A percentile compares a stretch with the other conserved stretches of the same genome.
Conservation (phyloP, 1,284 basidiomycete species). For the Fomitopsis palustris region DNA sequence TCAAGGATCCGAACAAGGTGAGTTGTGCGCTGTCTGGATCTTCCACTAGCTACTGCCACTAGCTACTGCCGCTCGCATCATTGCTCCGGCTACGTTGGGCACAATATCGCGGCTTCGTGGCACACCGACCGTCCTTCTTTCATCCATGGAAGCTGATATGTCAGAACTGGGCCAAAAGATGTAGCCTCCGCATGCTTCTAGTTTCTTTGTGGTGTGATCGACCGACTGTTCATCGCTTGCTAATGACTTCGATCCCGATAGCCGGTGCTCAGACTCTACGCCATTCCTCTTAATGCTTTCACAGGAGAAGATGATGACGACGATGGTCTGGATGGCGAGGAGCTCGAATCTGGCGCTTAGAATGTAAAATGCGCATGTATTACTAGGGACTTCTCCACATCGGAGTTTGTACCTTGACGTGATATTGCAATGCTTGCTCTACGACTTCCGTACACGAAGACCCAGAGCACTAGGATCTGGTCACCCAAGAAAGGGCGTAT, state of each 20-base stretch:
- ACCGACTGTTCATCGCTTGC: background rate
- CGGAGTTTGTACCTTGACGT: slow-evolving; percentile 3
- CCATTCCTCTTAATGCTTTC: slow-evolving; percentile 87
- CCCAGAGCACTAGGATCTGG: too few species aligned
- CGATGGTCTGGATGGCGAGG: slow-evolving; percentile 49
- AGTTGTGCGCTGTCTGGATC: slow-evolving; percentile 25
- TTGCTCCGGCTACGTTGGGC: background rate
- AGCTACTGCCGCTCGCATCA: slow-evolving; percentile 1
- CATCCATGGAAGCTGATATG: background rate
- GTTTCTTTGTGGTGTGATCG: background rate
- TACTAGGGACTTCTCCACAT: background rate
- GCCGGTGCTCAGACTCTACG: slow-evolving; percentile 93
- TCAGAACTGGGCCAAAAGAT: background rate
- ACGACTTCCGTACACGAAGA: too few species aligned
- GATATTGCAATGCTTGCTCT: background rate
- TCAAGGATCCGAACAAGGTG: slow-evolving; percentile 97
- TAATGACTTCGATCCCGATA: slow-evolving; percentile 30
- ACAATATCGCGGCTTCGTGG: background rate
- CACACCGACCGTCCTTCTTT: background rate
- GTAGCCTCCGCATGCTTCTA: background rate
- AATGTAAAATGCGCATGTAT: background rate
- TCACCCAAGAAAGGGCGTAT: too few species aligned
- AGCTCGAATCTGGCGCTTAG: slow-evolving; percentile 35
- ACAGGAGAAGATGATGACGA: slow-evolving; percentile 57
- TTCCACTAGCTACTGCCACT: slow-evolving; percentile 7